These are phyloP conservation scores for Eutypa lata DNA, from an alignment of 2,329 filamentous ascomycete genomes.

Conservation along the genomic window DNA sequence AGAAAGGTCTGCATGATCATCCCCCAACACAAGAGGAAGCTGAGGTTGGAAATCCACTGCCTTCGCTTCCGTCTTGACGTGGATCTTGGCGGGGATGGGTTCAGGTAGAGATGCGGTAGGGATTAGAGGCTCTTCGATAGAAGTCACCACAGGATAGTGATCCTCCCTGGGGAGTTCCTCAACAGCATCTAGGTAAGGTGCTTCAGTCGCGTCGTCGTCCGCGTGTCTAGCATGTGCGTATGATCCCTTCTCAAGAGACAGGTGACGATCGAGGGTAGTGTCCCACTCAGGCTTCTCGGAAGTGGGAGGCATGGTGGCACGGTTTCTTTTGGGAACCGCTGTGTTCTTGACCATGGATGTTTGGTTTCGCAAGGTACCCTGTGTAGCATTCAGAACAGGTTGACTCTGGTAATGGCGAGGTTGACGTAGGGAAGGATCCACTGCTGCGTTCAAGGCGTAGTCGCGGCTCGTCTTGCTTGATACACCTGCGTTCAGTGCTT, in stretches of 20 bases:
- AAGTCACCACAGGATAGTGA: constrained; percentile 4
- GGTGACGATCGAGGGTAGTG: constrained; percentile 12
- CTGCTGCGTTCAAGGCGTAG: background rate
- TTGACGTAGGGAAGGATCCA: background rate
- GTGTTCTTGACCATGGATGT: constrained; percentile 24
- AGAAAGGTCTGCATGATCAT: constrained; percentile 35
- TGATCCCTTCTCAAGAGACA: background rate
- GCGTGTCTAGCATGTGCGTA: constrained; percentile 4
- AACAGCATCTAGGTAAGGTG: constrained; percentile 43
- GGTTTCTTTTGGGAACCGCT: constrained; percentile 1
- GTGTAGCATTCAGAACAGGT: constrained; percentile 43
- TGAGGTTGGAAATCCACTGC: constrained; percentile 2
- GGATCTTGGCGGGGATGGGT: background rate
- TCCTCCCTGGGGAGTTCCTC: constrained; percentile 34
- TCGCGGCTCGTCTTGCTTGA: constrained; percentile 1
- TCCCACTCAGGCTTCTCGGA: background rate
- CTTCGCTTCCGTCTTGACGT: constrained; percentile 3
- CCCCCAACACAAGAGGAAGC: constrained; percentile 14
- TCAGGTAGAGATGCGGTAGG: constrained; percentile 8
- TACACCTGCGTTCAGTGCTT: background rate
- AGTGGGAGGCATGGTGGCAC: background rate
- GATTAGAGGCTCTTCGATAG: constrained; percentile 4
- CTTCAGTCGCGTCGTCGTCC: constrained; percentile 37
- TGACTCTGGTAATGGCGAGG: constrained; percentile 53
- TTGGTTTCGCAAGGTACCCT: constrained; percentile 40